Conservation (phyloP, 257 asterid species). For the Asclepias syriaca region DNA sequence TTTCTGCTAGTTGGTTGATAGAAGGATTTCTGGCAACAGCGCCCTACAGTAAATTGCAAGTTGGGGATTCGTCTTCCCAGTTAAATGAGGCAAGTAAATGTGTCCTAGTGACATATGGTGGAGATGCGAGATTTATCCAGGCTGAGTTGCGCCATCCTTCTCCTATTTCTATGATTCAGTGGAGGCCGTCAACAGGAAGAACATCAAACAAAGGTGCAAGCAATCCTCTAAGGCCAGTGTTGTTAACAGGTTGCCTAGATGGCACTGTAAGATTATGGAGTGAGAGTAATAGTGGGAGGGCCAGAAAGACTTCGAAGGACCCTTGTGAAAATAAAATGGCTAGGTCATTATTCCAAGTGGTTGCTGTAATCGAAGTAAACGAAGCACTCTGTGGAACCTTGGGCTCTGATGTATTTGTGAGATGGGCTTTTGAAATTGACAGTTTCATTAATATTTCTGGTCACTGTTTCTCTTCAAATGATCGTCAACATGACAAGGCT, state of each 20-base stretch:
- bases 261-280: constrained; percentile 95
- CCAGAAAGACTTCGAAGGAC: constrained; percentile 61
- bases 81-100: constrained; percentile 37
- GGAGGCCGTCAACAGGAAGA: constrained; percentile 80
- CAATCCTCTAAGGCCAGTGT: constrained; percentile 47
- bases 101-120: constrained; percentile 59
- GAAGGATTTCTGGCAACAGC: constrained; percentile 85
- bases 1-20: constrained; percentile 72
- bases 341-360: constrained; percentile 53
- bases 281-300: constrained; percentile 79
- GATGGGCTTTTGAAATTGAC: constrained; percentile 77
- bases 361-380: constrained; percentile 78
- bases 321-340: constrained; percentile 46
- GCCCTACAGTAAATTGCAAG: constrained; percentile 37
- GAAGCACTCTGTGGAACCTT: constrained; percentile 56
- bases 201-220: constrained; percentile 42
- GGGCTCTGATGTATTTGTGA: constrained; percentile 59
- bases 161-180: constrained; percentile 79
- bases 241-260: constrained; percentile 81
- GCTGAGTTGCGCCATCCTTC: constrained; percentile 69
- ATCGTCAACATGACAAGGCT: constrained; percentile 48
- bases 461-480: constrained; percentile 44
- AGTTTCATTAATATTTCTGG: constrained; percentile 37
- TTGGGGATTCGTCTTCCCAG: constrained; percentile 31
- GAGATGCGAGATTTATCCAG: constrained; percentile 33